Evolutionary conservation across 345 rosid genomes (phyloP), one percentile per base, ranked within the genome.

Genomic region (Salix viminalis): DNA sequence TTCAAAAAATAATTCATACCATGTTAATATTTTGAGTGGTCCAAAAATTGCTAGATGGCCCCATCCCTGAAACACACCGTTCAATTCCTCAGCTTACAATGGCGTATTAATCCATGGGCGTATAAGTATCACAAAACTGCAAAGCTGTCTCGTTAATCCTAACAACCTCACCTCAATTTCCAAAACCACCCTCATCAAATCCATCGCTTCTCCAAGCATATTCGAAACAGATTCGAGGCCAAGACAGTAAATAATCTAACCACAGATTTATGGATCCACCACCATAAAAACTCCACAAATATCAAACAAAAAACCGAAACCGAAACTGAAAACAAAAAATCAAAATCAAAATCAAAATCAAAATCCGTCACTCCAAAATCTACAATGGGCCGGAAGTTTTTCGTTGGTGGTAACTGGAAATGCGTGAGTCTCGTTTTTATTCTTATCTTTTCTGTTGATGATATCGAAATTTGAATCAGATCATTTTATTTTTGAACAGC

Each of bases 351-450:
- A n/a, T n/a, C n/a, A n/a, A n/a, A n/a, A 23, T 10, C 64, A 58
- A 58, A n/a, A 58, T 5, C 64, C 14, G 15, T 23, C 12, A 58
- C 64, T 58, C 64, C 28, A 76, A n/a, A 54, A 34, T 60, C 69
- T 30, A 52, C 65, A 8, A 94, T 92, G 98, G 97, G 80, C 23
- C 86, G 98, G 77, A 91, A 79, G 80, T 94, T 94, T 88, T 92
- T 91, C 77, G 94, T 94, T 42, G 98, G 98, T 79, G 98, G 97
- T 16, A 94, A 94, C 93, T 94, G 97, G 97, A 94, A 94, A 90
- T 94, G 98, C 85, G 98, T 94, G 76, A 80, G 97, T 80, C 73
- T 54, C 41, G 24, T 9, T 52, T 69, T 69, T 6, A 11, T 60
- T 39, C 16, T 18, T 60, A 66, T 60, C 4, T 56, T 19, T 14